A percentile compares a stretch with the other conserved stretches of the same genome.
Evolutionary conservation across 441 rosid genomes (phyloP).

Genomic region (Biscutella auriculata): DNA sequence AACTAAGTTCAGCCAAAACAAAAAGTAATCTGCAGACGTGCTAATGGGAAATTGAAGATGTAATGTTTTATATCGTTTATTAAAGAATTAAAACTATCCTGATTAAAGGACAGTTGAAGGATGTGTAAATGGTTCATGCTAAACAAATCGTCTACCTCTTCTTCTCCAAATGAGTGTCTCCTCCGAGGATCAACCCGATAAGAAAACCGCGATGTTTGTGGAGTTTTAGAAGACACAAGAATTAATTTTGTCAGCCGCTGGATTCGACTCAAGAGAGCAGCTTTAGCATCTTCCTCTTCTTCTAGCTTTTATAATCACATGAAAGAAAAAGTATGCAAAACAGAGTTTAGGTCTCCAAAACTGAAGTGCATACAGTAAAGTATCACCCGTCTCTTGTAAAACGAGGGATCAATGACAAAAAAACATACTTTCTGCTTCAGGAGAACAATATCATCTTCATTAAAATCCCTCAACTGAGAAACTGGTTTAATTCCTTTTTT

Average conservation of each 20-base stretch:
- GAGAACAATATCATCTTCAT: slow-evolving; percentile 64
- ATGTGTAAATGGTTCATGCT: no score
- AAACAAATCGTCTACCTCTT: slow-evolving; percentile 41
- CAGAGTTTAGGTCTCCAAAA: slow-evolving; percentile 3
- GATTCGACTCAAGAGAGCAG: slow-evolving; percentile 89
- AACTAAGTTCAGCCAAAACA: slow-evolving; percentile 25
- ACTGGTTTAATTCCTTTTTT: slow-evolving; percentile 57
- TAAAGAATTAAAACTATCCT: not conserved
- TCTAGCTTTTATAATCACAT: slow-evolving; percentile 57
- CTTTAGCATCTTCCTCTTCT: slow-evolving; percentile 97
- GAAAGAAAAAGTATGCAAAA: slow-evolving; percentile 2
- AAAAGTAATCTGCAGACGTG: slow-evolving; percentile 1
- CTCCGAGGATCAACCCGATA: slow-evolving; percentile 68
- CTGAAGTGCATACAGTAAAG: not conserved
- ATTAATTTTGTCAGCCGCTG: slow-evolving; percentile 89
- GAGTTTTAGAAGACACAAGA: slow-evolving; percentile 80
- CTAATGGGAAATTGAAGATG: not conserved
- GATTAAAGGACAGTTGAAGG: slow-evolving; percentile 1
- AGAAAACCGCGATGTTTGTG: slow-evolving; percentile 65
- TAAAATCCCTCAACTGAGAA: slow-evolving; percentile 53
- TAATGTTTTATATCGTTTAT: not conserved
- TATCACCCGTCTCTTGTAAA: not conserved
- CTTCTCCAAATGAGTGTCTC: slow-evolving; percentile 99
- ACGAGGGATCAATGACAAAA: slow-evolving; percentile 1
- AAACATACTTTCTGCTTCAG: slow-evolving; percentile 79